Evolutionary conservation across 2,329 filamentous ascomycete genomes (phyloP).

Genomic region (Colletotrichum lentis): DNA sequence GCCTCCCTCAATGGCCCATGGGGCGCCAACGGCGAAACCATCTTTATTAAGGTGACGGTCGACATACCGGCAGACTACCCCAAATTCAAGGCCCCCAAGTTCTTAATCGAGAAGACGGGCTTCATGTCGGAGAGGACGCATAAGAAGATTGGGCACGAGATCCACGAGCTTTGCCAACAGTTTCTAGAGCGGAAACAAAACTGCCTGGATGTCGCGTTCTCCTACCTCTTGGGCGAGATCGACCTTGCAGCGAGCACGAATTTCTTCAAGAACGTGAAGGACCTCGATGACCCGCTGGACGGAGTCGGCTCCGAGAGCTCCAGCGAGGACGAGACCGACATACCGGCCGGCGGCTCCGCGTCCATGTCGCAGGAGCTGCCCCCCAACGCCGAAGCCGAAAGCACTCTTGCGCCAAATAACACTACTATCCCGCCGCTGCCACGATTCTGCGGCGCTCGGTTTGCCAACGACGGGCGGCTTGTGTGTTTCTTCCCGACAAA

Average conservation of each 20-base stretch:
- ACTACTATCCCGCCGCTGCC: conserved; percentile 65
- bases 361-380: conserved; percentile 70
- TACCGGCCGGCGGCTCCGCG: conserved; percentile 61
- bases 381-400: conserved; percentile 62
- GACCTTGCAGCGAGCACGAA: conserved; percentile 68
- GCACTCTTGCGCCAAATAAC: conserved; percentile 60
- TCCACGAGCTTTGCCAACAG: conserved; percentile 63
- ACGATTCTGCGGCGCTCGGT: conserved; percentile 67
- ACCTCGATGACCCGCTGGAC: conserved; percentile 66
- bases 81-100: conserved; percentile 64
- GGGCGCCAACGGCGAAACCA: conserved; percentile 64
- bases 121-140: conserved; percentile 67
- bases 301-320: conserved; percentile 78
- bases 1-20: conserved; percentile 72
- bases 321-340: conserved; percentile 76
- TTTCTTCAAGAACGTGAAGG: conserved; percentile 70
- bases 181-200: conserved; percentile 67
- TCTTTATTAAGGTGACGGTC: conserved; percentile 70
- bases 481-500: conserved; percentile 76
- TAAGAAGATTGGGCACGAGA: conserved; percentile 61
- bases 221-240: conserved; percentile 70
- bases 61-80: conserved; percentile 69
- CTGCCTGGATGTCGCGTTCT: conserved; percentile 68
- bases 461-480: conserved; percentile 68
- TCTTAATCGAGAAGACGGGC: conserved; percentile 67